These are phyloP conservation scores for Mytilinidion resinicola DNA, from an alignment of 495 filamentous ascomycete genomes.

Conservation along the genomic window DNA sequence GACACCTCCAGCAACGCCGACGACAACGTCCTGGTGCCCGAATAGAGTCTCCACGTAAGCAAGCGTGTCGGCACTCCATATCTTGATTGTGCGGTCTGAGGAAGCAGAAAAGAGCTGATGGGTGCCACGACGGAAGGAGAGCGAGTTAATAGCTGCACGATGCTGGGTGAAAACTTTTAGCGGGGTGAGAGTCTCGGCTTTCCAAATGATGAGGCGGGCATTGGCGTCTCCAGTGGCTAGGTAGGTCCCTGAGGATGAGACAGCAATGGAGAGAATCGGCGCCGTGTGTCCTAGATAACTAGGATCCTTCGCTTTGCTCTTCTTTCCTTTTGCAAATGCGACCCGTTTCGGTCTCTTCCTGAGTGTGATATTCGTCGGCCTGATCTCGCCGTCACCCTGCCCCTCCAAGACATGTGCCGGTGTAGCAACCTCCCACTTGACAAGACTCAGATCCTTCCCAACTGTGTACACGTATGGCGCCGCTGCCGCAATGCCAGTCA, in stretches of 20 bases:
- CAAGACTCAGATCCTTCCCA: slow-evolving; percentile 73
- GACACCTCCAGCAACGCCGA: slow-evolving; percentile 63
- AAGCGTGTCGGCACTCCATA: slow-evolving; percentile 75
- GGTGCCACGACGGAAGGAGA: slow-evolving; percentile 76
- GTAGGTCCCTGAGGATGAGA: slow-evolving; percentile 81
- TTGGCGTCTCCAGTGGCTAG: slow-evolving; percentile 85
- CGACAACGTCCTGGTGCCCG: slow-evolving; percentile 86
- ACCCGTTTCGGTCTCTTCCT: slow-evolving; percentile 68
- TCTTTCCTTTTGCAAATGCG: slow-evolving; percentile 42
- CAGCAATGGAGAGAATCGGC: slow-evolving; percentile 73
- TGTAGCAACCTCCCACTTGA: slow-evolving; percentile 73
- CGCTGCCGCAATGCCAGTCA: slow-evolving; percentile 72
- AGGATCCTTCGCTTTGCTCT: slow-evolving; percentile 52
- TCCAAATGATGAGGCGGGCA: slow-evolving; percentile 77
- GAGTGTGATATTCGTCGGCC: slow-evolving; percentile 56
- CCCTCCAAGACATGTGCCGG: slow-evolving; percentile 40
- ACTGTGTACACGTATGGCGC: slow-evolving; percentile 78
- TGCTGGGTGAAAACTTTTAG: slow-evolving; percentile 85
- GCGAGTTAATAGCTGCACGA: slow-evolving; percentile 73
- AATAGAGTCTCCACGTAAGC: slow-evolving; percentile 94
- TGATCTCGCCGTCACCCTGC: slow-evolving; percentile 44
- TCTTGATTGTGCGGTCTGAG: slow-evolving; percentile 82
- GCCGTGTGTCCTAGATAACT: slow-evolving; percentile 67
- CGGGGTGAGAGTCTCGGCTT: slow-evolving; percentile 67
- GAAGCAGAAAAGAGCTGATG: slow-evolving; percentile 88